Percentiles rank a stretch among this genome's conserved stretches.
These are phyloP conservation scores for Salisapilia sapeloensis DNA, from an alignment of 352 stramenopile species.

Conservation along the genomic window DNA sequence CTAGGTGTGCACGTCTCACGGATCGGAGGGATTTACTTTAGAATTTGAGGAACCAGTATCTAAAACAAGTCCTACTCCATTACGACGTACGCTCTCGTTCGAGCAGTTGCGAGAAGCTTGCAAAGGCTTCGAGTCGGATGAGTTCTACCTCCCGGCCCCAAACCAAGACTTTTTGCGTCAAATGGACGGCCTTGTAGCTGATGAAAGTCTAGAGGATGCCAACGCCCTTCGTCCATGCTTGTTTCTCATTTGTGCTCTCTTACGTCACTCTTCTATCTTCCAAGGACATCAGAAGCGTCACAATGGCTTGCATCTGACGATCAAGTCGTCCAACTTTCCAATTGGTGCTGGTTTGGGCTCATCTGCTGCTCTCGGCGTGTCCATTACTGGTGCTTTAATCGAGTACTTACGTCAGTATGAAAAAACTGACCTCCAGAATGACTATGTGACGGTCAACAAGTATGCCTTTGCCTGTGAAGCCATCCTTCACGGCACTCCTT, in stretches of 20 bases:
- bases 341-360: conserved; percentile 85
- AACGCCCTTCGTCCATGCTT: conserved; percentile 29
- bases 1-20: conserved; percentile 1
- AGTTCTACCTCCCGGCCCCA: conserved; percentile 31
- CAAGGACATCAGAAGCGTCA: conserved; percentile 5
- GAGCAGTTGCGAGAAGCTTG: conserved; percentile 13
- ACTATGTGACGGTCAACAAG: conserved; percentile 74
- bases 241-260: conserved; percentile 38
- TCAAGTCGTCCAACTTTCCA: conserved; percentile 34
- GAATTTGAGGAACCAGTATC: conserved; percentile 34
- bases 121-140: conserved; percentile 13
- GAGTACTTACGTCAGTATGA: too few species aligned
- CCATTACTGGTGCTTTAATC: conserved; percentile 51
- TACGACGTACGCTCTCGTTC: conserved; percentile 19
- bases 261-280: conserved; percentile 17
- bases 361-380: conserved; percentile 80
- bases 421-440: conserved; percentile 3
- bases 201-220: conserved; percentile 20
- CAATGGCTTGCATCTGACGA: conserved; percentile 21
- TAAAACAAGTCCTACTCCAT: conserved; percentile 6
- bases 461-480: conserved; percentile 81
- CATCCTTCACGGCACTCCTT: conserved; percentile 82
- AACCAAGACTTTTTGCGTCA: conserved; percentile 15
- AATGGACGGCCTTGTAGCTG: conserved; percentile 24
- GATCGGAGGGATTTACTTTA: conserved; percentile 15